Percentiles rank a stretch among this genome's conserved stretches.
These are phyloP conservation scores for Pseudogymnoascus sp. DNA, from an alignment of 2,329 filamentous ascomycete genomes.

Conservation along the genomic window DNA sequence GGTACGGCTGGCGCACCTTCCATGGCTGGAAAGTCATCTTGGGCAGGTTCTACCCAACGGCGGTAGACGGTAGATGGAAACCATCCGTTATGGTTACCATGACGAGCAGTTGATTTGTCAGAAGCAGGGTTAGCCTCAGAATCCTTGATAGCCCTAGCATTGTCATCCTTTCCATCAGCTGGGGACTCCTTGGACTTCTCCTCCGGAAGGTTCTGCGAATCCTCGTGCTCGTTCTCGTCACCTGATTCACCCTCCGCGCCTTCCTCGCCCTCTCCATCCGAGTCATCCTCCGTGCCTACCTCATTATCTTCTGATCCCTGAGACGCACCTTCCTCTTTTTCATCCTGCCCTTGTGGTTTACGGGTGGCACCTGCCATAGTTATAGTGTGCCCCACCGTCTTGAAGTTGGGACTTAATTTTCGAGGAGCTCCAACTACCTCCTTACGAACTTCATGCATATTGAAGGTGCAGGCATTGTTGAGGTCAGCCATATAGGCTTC, in stretches of 20 bases:
- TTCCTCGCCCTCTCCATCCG: background rate
- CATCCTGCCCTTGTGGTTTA: background rate
- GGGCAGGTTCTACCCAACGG: background rate
- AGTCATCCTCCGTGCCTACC: background rate
- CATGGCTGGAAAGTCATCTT: background rate
- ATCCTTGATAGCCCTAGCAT: background rate
- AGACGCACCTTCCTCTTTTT: background rate
- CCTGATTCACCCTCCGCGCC: background rate
- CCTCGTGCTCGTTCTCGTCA: background rate
- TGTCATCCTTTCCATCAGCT: background rate
- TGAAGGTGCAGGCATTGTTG: constrained; percentile 1
- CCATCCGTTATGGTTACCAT: background rate
- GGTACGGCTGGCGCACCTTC: background rate
- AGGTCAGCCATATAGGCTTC: background rate
- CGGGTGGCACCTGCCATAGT: background rate
- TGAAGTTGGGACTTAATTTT: background rate
- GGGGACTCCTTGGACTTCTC: background rate
- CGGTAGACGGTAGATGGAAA: background rate
- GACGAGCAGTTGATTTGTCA: background rate
- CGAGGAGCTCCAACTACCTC: background rate
- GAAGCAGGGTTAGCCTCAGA: background rate
- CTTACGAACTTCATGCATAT: background rate
- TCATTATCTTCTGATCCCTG: background rate
- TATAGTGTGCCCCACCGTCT: background rate
- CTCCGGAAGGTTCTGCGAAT: background rate